Percentiles rank a stretch among this genome's conserved stretches.
phyloP scores from a whole-genome alignment of 73 alveolate species.

The Paramecium sonneborni region DNA sequence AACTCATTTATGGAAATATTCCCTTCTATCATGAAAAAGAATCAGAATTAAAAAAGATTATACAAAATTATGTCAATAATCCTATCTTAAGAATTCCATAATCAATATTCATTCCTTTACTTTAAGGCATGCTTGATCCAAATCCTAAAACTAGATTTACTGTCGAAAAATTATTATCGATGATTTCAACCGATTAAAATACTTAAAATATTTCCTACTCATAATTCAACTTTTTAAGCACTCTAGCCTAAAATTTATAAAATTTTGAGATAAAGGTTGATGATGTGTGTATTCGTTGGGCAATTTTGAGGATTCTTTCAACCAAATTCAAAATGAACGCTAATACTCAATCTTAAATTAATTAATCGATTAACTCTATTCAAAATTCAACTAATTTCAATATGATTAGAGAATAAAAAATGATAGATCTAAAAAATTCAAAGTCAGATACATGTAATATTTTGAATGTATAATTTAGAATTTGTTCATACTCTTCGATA shows the following conservation, averaged over 20 bases:
- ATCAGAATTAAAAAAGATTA: neutral
- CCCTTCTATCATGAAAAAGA: slow-evolving; percentile 61
- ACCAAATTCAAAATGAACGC: neutral
- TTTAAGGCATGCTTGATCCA: neutral
- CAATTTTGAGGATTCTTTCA: neutral
- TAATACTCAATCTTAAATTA: neutral
- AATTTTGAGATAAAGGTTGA: neutral
- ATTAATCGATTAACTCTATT: neutral
- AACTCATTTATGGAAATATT: slow-evolving; percentile 42
- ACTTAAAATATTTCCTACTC: neutral
- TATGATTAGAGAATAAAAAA: neutral
- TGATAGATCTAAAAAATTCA: neutral
- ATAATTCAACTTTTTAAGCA: neutral
- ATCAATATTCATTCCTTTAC: neutral
- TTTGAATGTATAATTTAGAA: neutral
- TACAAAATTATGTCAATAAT: neutral
- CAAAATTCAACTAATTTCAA: neutral
- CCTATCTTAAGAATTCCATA: neutral
- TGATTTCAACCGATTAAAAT: neutral
- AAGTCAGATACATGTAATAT: neutral
- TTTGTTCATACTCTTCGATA: neutral
- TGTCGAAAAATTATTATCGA: neutral
- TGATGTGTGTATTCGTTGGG: neutral
- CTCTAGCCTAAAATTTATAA: neutral
- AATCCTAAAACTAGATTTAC: neutral